Evolutionary conservation across 2,329 filamentous ascomycete species (phyloP), one percentile per base, ranked within the genome.

Genomic region (Dendrostoma leiphaemia): DNA sequence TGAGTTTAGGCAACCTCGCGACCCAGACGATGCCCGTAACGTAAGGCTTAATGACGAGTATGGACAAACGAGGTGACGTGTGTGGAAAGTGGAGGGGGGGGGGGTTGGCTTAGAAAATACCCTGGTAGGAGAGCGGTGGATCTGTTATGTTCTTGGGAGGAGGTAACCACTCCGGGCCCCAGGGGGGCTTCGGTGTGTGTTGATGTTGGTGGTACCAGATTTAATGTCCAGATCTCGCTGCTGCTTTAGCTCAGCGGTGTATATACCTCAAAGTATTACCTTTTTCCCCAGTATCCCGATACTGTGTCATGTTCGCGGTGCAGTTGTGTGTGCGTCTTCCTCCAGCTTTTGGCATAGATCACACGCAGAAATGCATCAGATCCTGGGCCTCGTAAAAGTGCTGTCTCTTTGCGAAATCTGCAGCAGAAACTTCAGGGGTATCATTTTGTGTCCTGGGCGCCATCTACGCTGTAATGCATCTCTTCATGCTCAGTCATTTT

Each of bases 1-100:
- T 80, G 38, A 67, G 74, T 47, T 64, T 80, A 10, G 77, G 77
- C 28, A 77, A 72, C 52, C 62, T 79, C 46, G 61, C 60, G 23
- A 51, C 61, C 57, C 61, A 62, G 58, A 68, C 66, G 7, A 26
- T 47, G 19, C 44, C 49, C n/a, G 21, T 52, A 9, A 41, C 55
- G 44, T 49, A 44, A 4, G 32, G 10, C n/a, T n/a, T n/a, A n/a
- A n/a, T n/a, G 28, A 23, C 24, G 38, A 47, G 10, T 32, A 12
- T 12, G 31, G 31, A 5, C 7, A 15, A 12, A 4, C n/a, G n/a
- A 32, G 31, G 6, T 12, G 2, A 4, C 4, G 10, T 15, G 17
- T 12, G 24, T 19, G 31, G n/a, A 15, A 31, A 3, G 13, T 24
- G 37, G 29, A 49, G 13, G 29, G 31, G 17, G 46, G 51, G 41